phyloP scores from a whole-genome alignment of 306 rosid species.

The Vigna hirtella region DNA sequence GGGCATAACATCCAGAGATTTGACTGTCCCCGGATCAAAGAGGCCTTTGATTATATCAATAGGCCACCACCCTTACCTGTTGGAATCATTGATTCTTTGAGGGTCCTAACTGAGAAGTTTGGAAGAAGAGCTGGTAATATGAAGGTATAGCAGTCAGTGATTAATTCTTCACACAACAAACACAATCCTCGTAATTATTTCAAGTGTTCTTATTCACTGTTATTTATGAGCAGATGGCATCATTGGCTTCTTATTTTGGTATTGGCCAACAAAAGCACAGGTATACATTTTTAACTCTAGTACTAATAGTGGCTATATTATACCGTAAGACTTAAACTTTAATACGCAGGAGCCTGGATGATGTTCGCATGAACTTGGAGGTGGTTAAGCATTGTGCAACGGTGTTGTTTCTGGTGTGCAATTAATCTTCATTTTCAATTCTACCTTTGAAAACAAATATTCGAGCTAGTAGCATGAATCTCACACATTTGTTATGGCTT shows the following conservation, averaged over 20 bases:
- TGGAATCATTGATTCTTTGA: slow-evolving; percentile 82
- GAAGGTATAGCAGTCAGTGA: slow-evolving; percentile 67
- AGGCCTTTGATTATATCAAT: slow-evolving; percentile 71
- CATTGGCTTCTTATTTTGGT: slow-evolving; percentile 88
- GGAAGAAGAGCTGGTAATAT: slow-evolving; percentile 97
- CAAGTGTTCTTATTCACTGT: background rate
- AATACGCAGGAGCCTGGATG: slow-evolving; percentile 85
- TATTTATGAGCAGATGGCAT: slow-evolving; percentile 73
- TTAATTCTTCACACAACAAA: background rate
- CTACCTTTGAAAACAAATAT: slow-evolving; percentile 19
- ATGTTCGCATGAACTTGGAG: slow-evolving; percentile 98
- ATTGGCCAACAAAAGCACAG: slow-evolving; percentile 94
- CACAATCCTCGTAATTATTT: slow-evolving; percentile 13
- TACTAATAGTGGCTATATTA: background rate
- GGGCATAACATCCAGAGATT: slow-evolving; percentile 91
- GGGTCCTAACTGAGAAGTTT: slow-evolving; percentile 67
- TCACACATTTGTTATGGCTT: slow-evolving; percentile 28
- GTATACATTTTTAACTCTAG: slow-evolving; percentile 43
- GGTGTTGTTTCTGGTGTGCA: slow-evolving; percentile 82
- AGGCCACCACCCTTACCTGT: slow-evolving; percentile 69
- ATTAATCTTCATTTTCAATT: slow-evolving; percentile 4
- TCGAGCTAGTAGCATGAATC: slow-evolving; percentile 10
- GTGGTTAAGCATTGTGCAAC: slow-evolving; percentile 96
- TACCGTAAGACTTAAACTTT: background rate
- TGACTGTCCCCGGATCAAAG: slow-evolving; percentile 85